Evolutionary conservation across 495 filamentous ascomycete genomes (phyloP).

Genomic region (Cryomyces minteri): DNA sequence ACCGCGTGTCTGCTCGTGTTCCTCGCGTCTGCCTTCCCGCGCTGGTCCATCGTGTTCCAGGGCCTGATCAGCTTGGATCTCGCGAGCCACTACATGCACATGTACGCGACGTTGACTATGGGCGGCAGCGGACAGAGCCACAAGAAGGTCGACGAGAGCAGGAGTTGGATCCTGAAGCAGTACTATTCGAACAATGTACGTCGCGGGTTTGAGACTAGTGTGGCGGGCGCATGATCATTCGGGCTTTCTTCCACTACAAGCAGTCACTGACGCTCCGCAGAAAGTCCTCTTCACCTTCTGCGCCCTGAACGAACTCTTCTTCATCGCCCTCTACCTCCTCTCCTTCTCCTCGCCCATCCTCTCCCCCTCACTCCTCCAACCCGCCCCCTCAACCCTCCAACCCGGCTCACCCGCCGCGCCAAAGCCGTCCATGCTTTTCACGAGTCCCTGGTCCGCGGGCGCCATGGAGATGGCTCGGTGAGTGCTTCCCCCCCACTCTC

Average conservation of each 20-base stretch:
- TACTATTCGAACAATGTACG: no score
- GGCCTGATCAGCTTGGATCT: slow-evolving; percentile 78
- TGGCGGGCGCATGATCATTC: no score
- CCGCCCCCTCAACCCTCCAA: slow-evolving; percentile 27
- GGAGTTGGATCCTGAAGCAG: no score
- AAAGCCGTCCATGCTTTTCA: no score
- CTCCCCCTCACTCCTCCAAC: slow-evolving; percentile 57
- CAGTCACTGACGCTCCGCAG: slow-evolving; percentile 27
- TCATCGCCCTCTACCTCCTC: slow-evolving; percentile 87
- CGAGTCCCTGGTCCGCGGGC: no score
- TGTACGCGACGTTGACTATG: no score
- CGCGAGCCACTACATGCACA: slow-evolving; percentile 95
- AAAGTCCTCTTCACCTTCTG: slow-evolving; percentile 83
- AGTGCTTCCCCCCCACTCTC: background rate
- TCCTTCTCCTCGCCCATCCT: slow-evolving; percentile 83
- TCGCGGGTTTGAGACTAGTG: no score
- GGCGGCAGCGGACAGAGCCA: no score
- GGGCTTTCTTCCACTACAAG: slow-evolving; percentile 66
- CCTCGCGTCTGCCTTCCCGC: no score
- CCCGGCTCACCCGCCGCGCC: no score
- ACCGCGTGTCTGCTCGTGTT: no score
- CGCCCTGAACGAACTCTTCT: slow-evolving; percentile 72
- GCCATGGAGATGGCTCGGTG: slow-evolving; percentile 69
- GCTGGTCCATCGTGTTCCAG: slow-evolving; percentile 88
- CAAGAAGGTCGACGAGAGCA: no score